phyloP scores from a whole-genome alignment of 2,329 filamentous ascomycete genomes.

The Monosporascus sp. region DNA sequence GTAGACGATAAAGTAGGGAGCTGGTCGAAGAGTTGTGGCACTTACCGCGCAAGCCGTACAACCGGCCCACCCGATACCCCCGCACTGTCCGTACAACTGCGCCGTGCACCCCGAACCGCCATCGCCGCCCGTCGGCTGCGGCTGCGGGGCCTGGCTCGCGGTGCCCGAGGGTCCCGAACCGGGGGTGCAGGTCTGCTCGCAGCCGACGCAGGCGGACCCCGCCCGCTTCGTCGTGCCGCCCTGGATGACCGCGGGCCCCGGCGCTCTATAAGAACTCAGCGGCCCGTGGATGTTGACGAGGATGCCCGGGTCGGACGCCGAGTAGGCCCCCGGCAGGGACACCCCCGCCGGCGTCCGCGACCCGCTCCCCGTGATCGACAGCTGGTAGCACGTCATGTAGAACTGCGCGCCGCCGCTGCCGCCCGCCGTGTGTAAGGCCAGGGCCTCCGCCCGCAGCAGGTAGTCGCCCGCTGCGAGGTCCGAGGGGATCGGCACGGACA shows the following conservation, averaged over 20 bases:
- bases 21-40: neutral
- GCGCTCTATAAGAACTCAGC: too few relatives aligned
- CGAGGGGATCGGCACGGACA: conserved; percentile 33
- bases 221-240: conserved; percentile 21
- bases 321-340: conserved; percentile 26
- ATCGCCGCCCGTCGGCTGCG: conserved; percentile 3
- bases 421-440: conserved; percentile 36
- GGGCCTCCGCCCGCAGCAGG: conserved; percentile 37
- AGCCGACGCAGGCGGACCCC: conserved; percentile 18
- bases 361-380: conserved; percentile 23
- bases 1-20: neutral
- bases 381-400: conserved; percentile 27
- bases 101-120: conserved; percentile 13
- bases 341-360: conserved; percentile 23
- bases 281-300: conserved; percentile 22
- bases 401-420: conserved; percentile 22
- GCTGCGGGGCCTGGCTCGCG: conserved; percentile 8
- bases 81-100: conserved; percentile 19
- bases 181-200: conserved; percentile 19
- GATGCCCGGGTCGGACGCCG: conserved; percentile 21
- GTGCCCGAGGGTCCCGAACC: conserved; percentile 12
- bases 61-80: conserved; percentile 18
- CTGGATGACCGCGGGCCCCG: too few relatives aligned
- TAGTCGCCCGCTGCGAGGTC: conserved; percentile 38
- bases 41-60: conserved; percentile 20